A percentile compares a stretch with the other conserved stretches of the same genome.
phyloP scores from a whole-genome alignment of 2,329 filamentous ascomycete species.

The Sphaerulina populicola region DNA sequence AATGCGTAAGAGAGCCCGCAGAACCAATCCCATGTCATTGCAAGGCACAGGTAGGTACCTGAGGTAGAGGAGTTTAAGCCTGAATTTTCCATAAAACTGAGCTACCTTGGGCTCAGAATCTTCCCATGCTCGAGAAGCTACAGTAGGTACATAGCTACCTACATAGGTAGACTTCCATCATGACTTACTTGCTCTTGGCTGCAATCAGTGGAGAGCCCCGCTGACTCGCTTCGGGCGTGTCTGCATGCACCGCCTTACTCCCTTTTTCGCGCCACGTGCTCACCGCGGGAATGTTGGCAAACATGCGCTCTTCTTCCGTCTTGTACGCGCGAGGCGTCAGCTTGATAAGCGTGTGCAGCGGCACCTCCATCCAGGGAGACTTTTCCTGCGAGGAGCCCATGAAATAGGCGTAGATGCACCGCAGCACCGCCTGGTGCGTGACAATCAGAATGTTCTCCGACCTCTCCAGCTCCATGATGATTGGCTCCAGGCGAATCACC shows the following conservation, averaged over 20 bases:
- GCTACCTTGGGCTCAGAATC: too few species aligned
- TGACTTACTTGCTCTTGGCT: slow-evolving; percentile 17
- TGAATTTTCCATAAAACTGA: neutral
- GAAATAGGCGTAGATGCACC: slow-evolving; percentile 98
- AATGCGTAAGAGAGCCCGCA: too few species aligned
- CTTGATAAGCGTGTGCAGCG: slow-evolving; percentile 92
- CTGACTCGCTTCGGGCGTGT: slow-evolving; percentile 20
- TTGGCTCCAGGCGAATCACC: slow-evolving; percentile 92
- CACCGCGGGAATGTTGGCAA: slow-evolving; percentile 88
- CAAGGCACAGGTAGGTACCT: too few species aligned
- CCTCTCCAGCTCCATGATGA: slow-evolving; percentile 98
- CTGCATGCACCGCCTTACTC: slow-evolving; percentile 77
- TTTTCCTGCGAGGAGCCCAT: slow-evolving; percentile 92
- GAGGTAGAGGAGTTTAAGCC: too few species aligned
- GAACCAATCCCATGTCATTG: too few species aligned
- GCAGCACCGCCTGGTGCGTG: slow-evolving; percentile 90
- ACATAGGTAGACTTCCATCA: too few species aligned
- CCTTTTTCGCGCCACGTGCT: slow-evolving; percentile 95
- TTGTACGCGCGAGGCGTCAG: slow-evolving; percentile 89
- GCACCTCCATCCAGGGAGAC: slow-evolving; percentile 98
- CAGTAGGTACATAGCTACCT: too few species aligned
- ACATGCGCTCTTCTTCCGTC: slow-evolving; percentile 78
- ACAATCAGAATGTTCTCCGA: slow-evolving; percentile 96
- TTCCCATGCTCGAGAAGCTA: too few species aligned
- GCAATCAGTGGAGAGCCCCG: slow-evolving; percentile 16